Evolutionary conservation across 1,284 basidiomycete genomes (phyloP), one percentile per base, ranked within the genome.

Genomic region (Ustilago bromivora): DNA sequence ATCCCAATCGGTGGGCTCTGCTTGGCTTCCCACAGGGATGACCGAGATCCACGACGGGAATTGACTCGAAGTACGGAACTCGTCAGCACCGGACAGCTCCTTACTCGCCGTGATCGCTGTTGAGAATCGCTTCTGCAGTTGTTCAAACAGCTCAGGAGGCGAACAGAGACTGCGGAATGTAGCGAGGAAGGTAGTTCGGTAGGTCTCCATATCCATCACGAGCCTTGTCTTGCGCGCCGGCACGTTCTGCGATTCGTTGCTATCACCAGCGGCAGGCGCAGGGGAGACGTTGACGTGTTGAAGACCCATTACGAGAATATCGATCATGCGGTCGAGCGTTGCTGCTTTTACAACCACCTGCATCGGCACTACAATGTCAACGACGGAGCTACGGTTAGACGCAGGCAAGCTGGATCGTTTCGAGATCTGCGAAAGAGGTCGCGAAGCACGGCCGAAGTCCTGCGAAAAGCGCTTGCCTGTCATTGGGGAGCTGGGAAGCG

Each of bases 251-350:
- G 54, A n/a, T 51, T 73, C 59, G 46, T 17, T 47, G 40, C 70
- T 71, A 6, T 71, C 59, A 41, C 19, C 57, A 53, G 46, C 51
- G 3, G 61, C 23, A 2, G 54, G 56, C 19, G 66, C 52, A 4
- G 76, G 43, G 11, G 67, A 61, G 4, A 75, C 63, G 8, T 65
- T 67, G 35, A 86, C 51, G 56, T 85, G 84, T 43, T 77, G 68
- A 2, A 85, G 76, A 1, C 84, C 84, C 65, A 86, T 77, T 17
- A 85, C 84, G 32, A 86, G 73, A 3, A 85, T 57, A 51, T 86
- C 84, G 51, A 85, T 79, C 61, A 84, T 77, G 55, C 82, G 75
- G 31, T 82, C 79, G 23, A 82, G 65, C 3, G 82, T 81, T 0
- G 76, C 84, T 7, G 82, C 78, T 52, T 79, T 81, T 41, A 84